Base-by-base conservation (phyloP, 495 filamentous ascomycete genomes). In the Aeminium ludgeri region DNA sequence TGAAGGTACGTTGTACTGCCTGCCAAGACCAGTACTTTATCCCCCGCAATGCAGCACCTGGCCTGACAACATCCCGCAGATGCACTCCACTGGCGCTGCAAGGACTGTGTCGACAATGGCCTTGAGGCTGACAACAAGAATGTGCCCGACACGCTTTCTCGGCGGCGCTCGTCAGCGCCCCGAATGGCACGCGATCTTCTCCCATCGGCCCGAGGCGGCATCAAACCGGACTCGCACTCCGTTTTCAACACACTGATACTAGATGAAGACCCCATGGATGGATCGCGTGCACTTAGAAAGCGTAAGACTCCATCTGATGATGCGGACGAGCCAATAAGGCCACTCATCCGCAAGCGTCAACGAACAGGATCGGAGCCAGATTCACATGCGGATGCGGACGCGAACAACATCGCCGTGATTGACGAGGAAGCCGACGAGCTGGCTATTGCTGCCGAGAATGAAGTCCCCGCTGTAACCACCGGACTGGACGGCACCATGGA, bases 221-320 rank as follows among this genome's bases (percentile, higher is more conserved):
- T 76, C 43, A 78, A 82, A 46, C 74, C 79, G n/a, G 79, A 76
- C 20, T 82, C 82, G 6, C 81, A 91, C 55, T 86, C 85, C 0
- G 74, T 91, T 30, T 92, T 91, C 58, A 82, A 82, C 48, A 67
- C 77, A 63, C 63, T 84, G 16, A 77, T 84, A 27, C 69, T 85
- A 23, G 73, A 80, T 39, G 82, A 85, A 37, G 83, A 91, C 51
- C 70, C 80, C 10, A 69, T 86, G 63, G 83, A 91, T 57, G 85
- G 85, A 33, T 85, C 85, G 2, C 77, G 86, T 38, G 72, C 83
- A 34, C 62, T 95, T 38, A 72, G 87, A 38, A 96, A 95, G 59
- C 74, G 89, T 33, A 93, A 93, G 60, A 65, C 71, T 25, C 70
- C 72, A 16, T 63, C 68, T 11, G 61, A 59, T 10, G 72, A 44